Evolutionary conservation across 208 protist species (phyloP), one percentile per base, ranked within the genome.

Genomic region (Vickermania ingenoplastis): DNA sequence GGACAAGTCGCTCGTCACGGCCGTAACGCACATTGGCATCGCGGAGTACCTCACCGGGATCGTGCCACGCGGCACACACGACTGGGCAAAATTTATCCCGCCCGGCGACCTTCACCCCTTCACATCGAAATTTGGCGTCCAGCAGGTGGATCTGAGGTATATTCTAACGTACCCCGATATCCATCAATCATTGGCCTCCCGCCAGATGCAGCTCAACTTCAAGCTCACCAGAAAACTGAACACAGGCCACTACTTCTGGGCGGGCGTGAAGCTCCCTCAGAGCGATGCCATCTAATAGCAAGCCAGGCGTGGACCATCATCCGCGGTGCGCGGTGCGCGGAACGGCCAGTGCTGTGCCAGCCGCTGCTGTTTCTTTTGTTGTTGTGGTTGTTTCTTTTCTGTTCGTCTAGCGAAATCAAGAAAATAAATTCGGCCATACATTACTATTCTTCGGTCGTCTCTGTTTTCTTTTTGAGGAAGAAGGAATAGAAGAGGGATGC

Each of bases 31-130:
- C 50, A 90, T 97, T 64, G 56, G 78, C 11, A 31, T 89, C 13
- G 94, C 92, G 1, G 94, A 97, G 70, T 76, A 88, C 57, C 51
- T 97, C 11, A 85, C 89, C 0, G 77, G 79, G 17, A 51, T 92
- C 21, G 92, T 96, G 22, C 68, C 77, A 41, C 71, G 75, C 17
- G 91, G 91, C 59, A 96, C 89, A 13, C 92, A 97, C 66, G 86
- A 95, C 73, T 96, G 88, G 91, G 57, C 65, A 23, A 95, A 97
- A 65, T 97, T 94, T 65, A 66, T 97, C 14, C 81, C 73, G 13
- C 86, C 89, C 0, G 24, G 62, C 0, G 91, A 97, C 49, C 50
- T 97, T 53, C 79, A 80, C 2, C 57, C 52, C 30, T 82, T 75
- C 51, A 53, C 58, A 2, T 55, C 73, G 5, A n/a, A 72, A 41